These are phyloP conservation scores for Exophiala aquamarina DNA, from an alignment of 2,329 filamentous ascomycete species.

Conservation along the genomic window DNA sequence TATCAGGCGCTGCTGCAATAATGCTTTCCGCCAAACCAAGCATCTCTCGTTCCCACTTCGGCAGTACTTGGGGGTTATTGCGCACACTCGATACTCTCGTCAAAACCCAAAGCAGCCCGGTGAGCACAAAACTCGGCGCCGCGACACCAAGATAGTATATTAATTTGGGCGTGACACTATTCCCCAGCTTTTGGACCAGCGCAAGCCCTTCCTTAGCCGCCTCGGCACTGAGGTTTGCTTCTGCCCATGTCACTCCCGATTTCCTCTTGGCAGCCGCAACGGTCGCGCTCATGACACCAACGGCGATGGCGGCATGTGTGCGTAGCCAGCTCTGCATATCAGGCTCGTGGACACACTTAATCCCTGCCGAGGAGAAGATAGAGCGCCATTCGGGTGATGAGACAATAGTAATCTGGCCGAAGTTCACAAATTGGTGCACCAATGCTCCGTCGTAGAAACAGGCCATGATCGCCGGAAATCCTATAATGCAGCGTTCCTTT, in stretches of 20 bases:
- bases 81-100: constrained; percentile 10
- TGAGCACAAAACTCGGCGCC: constrained; percentile 11
- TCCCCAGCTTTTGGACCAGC: constrained; percentile 7
- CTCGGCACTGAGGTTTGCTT: constrained; percentile 6
- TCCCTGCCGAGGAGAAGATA: constrained; percentile 13
- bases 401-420: constrained; percentile 11
- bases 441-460: constrained; percentile 7
- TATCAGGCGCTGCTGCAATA: constrained; percentile 8
- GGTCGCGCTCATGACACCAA: constrained; percentile 9
- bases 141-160: constrained; percentile 12
- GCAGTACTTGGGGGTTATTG: constrained; percentile 12
- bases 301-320: constrained; percentile 13
- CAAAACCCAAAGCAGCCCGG: constrained; percentile 9
- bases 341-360: constrained; percentile 11
- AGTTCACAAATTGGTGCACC: constrained; percentile 6
- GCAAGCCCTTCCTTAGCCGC: constrained; percentile 5
- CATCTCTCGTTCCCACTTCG: constrained; percentile 9
- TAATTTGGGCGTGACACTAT: constrained; percentile 8
- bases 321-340: constrained; percentile 17
- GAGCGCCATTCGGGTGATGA: constrained; percentile 13
- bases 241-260: constrained; percentile 9
- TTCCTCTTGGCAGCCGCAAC: constrained; percentile 11
- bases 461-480: constrained; percentile 10
- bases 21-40: constrained; percentile 12
- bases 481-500: constrained; percentile 13